These are phyloP conservation scores for Fennellomyces sp. DNA, from an alignment of 371 early-diverging fungal genomes.

Conservation along the genomic window DNA sequence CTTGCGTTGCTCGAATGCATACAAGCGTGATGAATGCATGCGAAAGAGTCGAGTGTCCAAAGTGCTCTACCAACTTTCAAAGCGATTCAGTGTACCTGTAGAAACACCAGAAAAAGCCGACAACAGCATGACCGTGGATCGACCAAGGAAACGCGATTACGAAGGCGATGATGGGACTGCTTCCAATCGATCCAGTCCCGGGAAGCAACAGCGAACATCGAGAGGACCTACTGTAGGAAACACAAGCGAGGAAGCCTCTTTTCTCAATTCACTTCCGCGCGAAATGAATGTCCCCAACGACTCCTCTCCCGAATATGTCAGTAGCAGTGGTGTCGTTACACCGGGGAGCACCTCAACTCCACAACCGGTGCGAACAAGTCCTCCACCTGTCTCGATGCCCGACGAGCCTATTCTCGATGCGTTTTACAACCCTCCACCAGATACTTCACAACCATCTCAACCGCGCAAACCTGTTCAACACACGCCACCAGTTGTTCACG, in stretches of 20 bases:
- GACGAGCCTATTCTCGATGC: neutral
- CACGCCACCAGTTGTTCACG: too few species aligned
- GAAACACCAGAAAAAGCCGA: neutral
- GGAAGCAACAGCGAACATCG: neutral
- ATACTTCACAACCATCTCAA: too few species aligned
- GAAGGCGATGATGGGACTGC: neutral
- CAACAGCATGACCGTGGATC: neutral
- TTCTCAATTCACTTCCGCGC: neutral
- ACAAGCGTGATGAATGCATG: constrained; percentile 15
- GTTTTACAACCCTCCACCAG: too few species aligned
- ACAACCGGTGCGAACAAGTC: too few species aligned
- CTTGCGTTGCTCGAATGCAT: constrained; percentile 21
- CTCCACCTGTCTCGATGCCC: too few species aligned
- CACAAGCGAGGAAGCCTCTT: neutral
- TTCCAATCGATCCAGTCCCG: neutral
- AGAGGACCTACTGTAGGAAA: neutral
- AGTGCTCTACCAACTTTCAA: constrained; percentile 10
- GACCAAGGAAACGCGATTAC: constrained; percentile 7
- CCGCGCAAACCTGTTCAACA: too few species aligned
- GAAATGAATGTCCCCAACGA: neutral
- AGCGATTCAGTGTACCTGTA: constrained; percentile 11
- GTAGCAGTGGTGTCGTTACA: neutral
- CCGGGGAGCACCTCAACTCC: neutral
- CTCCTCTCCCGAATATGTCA: neutral
- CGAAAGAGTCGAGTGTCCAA: constrained; percentile 13